Evolutionary conservation across 805 yeast genomes (phyloP).

Genomic region (Metschnikowia sp.): DNA sequence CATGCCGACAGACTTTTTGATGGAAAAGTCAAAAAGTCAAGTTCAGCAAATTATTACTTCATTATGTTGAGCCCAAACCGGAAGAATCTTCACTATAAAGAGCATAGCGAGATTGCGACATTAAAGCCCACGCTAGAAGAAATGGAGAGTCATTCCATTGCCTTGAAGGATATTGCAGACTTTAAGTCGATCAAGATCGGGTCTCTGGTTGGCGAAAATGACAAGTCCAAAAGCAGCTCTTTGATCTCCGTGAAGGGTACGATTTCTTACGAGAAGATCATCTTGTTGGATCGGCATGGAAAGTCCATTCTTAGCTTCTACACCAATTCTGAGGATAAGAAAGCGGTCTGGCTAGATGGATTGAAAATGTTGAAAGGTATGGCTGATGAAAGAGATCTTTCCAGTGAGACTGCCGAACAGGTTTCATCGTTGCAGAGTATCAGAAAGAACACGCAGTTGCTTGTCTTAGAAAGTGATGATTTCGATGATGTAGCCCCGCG

Average conservation of each 20-base stretch:
- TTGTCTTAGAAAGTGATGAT: slow-evolving; percentile 29
- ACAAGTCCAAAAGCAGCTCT: slow-evolving; percentile 39
- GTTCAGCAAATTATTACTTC: slow-evolving; percentile 44
- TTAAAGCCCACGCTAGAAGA: slow-evolving; percentile 55
- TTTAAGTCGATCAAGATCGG: slow-evolving; percentile 51
- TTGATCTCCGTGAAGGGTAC: slow-evolving; percentile 57
- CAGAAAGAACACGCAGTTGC: slow-evolving; percentile 39
- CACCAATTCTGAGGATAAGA: slow-evolving; percentile 65
- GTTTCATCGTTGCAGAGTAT: slow-evolving; percentile 32
- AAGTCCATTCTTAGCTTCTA: slow-evolving; percentile 54
- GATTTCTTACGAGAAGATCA: slow-evolving; percentile 53
- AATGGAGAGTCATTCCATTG: slow-evolving; percentile 51
- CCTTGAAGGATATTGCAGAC: slow-evolving; percentile 47
- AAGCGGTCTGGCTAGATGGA: slow-evolving; percentile 79
- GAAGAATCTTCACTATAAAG: slow-evolving; percentile 56
- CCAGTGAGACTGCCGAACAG: slow-evolving; percentile 37
- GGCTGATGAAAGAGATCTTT: slow-evolving; percentile 30
- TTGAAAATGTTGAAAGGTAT: slow-evolving; percentile 46
- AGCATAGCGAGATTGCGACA: slow-evolving; percentile 46
- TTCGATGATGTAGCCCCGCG: slow-evolving; percentile 16
- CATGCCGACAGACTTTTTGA: slow-evolving; percentile 37
- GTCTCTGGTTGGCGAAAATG: slow-evolving; percentile 39
- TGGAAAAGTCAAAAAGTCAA: slow-evolving; percentile 17
- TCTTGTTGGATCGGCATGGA: slow-evolving; percentile 42
- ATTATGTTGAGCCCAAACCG: slow-evolving; percentile 67